These are phyloP conservation scores for Aspergillus pseudoterreus DNA, from an alignment of 2,329 filamentous ascomycete genomes.

Conservation along the genomic window DNA sequence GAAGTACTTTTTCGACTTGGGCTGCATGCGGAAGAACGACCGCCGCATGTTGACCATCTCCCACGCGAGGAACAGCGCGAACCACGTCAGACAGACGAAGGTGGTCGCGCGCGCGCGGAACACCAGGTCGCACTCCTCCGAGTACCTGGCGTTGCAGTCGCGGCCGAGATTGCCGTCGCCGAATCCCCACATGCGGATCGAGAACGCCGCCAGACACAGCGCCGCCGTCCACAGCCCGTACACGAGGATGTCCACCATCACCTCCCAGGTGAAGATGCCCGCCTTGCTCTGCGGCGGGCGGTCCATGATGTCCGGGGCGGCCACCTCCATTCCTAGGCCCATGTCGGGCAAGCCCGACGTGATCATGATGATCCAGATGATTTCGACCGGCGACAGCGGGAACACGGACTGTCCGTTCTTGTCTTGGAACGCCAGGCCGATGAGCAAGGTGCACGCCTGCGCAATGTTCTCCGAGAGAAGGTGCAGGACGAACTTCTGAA, in stretches of 20 bases:
- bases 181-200: constrained; percentile 58
- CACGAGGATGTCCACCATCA: constrained; percentile 71
- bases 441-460: constrained; percentile 73
- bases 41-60: constrained; percentile 68
- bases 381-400: constrained; percentile 75
- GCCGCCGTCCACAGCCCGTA: constrained; percentile 72
- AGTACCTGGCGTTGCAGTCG: constrained; percentile 57
- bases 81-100: constrained; percentile 71
- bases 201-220: constrained; percentile 60
- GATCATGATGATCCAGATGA: constrained; percentile 89
- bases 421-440: constrained; percentile 77
- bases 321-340: constrained; percentile 73
- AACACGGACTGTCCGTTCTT: constrained; percentile 67
- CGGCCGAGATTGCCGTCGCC: constrained; percentile 54
- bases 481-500: constrained; percentile 79
- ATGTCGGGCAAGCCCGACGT: constrained; percentile 82
- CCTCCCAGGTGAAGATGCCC: constrained; percentile 71
- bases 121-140: constrained; percentile 54
- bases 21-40: constrained; percentile 69
- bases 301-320: constrained; percentile 69
- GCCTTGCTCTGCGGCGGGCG: constrained; percentile 67
- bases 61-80: constrained; percentile 71
- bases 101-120: constrained; percentile 68
- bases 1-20: constrained; percentile 55
- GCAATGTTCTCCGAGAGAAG: constrained; percentile 74